Conservation (phyloP, 176 grass and related monocot species). For the Echinochloa phyllopogon region DNA sequence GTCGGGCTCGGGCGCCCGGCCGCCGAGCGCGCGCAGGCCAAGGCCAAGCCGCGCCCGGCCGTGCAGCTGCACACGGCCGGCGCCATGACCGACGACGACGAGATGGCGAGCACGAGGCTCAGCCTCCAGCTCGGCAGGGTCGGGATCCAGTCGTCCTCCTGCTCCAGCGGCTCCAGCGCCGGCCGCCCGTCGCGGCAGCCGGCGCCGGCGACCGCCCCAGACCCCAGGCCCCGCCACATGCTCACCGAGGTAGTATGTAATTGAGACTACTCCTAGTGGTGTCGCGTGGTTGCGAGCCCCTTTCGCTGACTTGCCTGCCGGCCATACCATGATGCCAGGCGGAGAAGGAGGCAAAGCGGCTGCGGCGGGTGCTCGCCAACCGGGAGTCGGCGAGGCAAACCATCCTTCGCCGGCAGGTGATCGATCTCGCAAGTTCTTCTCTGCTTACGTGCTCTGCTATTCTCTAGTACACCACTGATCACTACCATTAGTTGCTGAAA, state of each 20-base stretch:
- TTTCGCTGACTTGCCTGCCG: neutral
- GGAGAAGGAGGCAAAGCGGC: slow-evolving; percentile 72
- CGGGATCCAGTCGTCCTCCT: slow-evolving; percentile 21
- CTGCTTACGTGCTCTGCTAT: neutral
- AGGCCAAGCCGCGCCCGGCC: neutral
- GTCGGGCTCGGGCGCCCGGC: neutral
- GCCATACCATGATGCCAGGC: slow-evolving; percentile 34
- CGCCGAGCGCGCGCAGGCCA: neutral
- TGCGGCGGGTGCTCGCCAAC: slow-evolving; percentile 78
- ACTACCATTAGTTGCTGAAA: neutral
- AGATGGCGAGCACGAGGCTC: slow-evolving; percentile 42
- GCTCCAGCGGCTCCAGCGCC: slow-evolving; percentile 49
- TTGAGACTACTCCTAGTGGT: too few relatives aligned
- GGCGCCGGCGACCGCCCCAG: neutral
- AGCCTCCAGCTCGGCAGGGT: slow-evolving; percentile 48
- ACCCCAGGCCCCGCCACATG: slow-evolving; percentile 44
- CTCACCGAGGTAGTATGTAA: slow-evolving; percentile 69
- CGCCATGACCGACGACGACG: neutral
- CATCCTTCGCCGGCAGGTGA: slow-evolving; percentile 72
- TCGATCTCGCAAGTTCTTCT: neutral
- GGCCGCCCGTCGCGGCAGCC: neutral
- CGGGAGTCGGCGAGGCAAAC: slow-evolving; percentile 76
- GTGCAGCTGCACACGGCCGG: neutral
- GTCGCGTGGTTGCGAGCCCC: too few relatives aligned
- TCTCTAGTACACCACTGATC: neutral